A percentile compares a stretch with the other conserved stretches of the same genome.
These are phyloP conservation scores for Podospora didyma DNA, from an alignment of 495 filamentous ascomycete genomes.

Conservation along the genomic window DNA sequence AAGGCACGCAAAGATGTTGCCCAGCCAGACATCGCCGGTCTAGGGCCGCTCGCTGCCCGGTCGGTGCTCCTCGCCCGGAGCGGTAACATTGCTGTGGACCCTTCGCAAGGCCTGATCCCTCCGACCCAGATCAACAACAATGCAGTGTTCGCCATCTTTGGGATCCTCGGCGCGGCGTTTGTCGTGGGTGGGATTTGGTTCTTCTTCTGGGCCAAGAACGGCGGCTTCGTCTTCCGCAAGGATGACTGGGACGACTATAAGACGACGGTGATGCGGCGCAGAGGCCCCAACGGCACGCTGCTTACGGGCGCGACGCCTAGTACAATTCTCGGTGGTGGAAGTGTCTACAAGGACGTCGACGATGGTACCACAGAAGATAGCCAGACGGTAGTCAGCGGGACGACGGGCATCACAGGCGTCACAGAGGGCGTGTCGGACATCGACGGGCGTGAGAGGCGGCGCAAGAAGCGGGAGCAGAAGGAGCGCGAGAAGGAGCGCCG, in stretches of 20 bases:
- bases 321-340: constrained; percentile 76
- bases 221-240: constrained; percentile 80
- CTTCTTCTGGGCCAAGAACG: constrained; percentile 97
- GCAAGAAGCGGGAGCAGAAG: constrained; percentile 48
- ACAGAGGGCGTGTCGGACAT: constrained; percentile 45
- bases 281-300: constrained; percentile 81
- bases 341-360: constrained; percentile 62
- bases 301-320: constrained; percentile 74
- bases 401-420: constrained; percentile 43
- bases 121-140: constrained; percentile 78
- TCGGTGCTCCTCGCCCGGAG: constrained; percentile 36
- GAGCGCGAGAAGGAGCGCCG: constrained; percentile 45
- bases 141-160: constrained; percentile 79
- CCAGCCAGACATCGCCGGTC: constrained; percentile 16
- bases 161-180: constrained; percentile 72
- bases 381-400: constrained; percentile 35
- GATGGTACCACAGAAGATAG: constrained; percentile 50
- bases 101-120: constrained; percentile 50
- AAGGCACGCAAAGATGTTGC: background rate
- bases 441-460: constrained; percentile 40
- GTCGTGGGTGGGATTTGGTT: constrained; percentile 84
- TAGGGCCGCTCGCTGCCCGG: constrained; percentile 40
- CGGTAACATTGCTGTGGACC: constrained; percentile 19
- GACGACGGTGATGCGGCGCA: constrained; percentile 87
- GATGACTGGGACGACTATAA: constrained; percentile 99